Conservation (phyloP, 345 rosid genomes). For the Gossypium arboreum region DNA sequence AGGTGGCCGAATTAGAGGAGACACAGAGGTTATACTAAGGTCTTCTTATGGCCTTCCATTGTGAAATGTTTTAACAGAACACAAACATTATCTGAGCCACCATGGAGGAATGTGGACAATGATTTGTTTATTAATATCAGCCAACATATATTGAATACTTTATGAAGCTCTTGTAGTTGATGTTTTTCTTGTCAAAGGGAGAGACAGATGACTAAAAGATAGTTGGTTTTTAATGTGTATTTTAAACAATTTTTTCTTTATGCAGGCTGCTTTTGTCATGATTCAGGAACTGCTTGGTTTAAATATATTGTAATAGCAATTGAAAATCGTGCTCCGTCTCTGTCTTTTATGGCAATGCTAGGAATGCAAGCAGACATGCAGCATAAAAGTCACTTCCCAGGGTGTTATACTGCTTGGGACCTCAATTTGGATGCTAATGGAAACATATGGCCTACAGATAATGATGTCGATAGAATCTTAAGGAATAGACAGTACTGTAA, state of each 20-base stretch:
- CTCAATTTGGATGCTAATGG: constrained; percentile 29
- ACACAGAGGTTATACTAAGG: neutral
- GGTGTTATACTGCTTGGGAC: constrained; percentile 24
- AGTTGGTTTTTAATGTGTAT: neutral
- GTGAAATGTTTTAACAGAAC: neutral
- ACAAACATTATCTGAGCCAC: neutral
- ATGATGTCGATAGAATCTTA: constrained; percentile 24
- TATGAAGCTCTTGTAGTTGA: too few relatives aligned
- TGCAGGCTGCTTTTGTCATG: constrained; percentile 28
- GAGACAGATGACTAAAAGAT: too few relatives aligned
- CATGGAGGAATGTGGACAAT: neutral
- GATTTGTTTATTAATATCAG: neutral
- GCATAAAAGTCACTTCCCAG: constrained; percentile 23
- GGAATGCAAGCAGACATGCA: constrained; percentile 40
- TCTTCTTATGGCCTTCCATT: neutral
- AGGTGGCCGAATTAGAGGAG: neutral
- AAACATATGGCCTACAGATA: constrained; percentile 26
- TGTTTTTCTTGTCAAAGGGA: too few relatives aligned
- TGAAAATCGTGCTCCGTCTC: neutral
- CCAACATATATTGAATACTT: neutral
- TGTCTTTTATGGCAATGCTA: constrained; percentile 27
- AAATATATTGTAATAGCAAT: neutral
- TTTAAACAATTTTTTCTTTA: neutral
- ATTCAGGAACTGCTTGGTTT: neutral
- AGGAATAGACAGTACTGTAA: constrained; percentile 26